Percentiles rank a stretch among this genome's conserved stretches.
These are phyloP conservation scores for Talaromyces amestolkiae DNA, from an alignment of 2,329 filamentous ascomycete genomes.

Conservation along the genomic window DNA sequence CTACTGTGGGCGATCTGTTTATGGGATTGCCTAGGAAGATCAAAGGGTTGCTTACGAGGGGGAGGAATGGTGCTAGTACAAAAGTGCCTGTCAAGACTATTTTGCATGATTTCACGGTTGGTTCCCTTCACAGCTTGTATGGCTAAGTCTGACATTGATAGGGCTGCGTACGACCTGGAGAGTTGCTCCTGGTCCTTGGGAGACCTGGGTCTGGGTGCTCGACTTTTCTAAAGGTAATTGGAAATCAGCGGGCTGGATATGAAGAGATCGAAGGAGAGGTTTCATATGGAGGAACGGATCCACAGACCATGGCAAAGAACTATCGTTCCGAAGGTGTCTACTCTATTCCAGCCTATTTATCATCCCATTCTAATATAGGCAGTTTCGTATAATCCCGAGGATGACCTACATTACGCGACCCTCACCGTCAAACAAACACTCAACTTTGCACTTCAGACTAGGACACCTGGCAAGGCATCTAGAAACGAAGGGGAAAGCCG, in stretches of 20 bases:
- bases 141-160: constrained; percentile 19
- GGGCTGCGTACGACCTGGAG: constrained; percentile 42
- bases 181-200: constrained; percentile 40
- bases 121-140: not conserved
- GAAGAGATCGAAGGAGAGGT: constrained; percentile 57
- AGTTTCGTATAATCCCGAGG: constrained; percentile 20
- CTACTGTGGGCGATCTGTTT: constrained; percentile 57
- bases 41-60: constrained; percentile 43
- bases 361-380: not conserved
- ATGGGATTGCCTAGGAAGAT: constrained; percentile 49
- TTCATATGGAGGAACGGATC: constrained; percentile 56
- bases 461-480: constrained; percentile 62
- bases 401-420: constrained; percentile 64
- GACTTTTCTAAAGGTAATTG: constrained; percentile 79
- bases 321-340: constrained; percentile 43
- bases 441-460: constrained; percentile 67
- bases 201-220: constrained; percentile 55
- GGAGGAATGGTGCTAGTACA: constrained; percentile 31
- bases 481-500: constrained; percentile 62
- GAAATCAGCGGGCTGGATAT: constrained; percentile 64
- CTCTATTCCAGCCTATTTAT: not conserved
- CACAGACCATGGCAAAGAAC: constrained; percentile 50
- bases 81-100: constrained; percentile 61
- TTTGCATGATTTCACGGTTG: constrained; percentile 59
- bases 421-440: constrained; percentile 73